Base-by-base conservation (phyloP, 768 basidiomycete genomes). In the Lactarius akahatsu region DNA sequence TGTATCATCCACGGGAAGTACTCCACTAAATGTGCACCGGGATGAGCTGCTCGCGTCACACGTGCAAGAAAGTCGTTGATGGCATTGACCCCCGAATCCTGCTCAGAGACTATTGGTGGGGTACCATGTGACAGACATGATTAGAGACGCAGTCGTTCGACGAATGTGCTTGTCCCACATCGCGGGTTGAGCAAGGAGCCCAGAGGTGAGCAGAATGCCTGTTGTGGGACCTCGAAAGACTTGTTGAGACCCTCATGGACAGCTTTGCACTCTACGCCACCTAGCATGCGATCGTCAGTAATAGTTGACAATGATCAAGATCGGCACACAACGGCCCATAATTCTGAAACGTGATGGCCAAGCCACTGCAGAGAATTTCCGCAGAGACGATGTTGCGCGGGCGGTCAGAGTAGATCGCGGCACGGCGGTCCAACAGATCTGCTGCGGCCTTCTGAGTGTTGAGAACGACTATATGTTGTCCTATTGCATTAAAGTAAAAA, bases 401-500 rank as follows among this genome's bases (percentile, higher is more conserved):
- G 11, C 68, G 61, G 28, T 59, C 68, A n/a, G 68, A 69, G 55
- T 69, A 69, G 26, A 67, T 69, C 26, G 52, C 57, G 0, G 68
- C 57, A n/a, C 61, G 60, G 28, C 68, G 68, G 41, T 73, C 74
- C 13, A 73, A 66, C 45, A 73, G 52, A 36, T 74, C 74, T 18
- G 52, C 56, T 18, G 70, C 70, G 4, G 65, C 74, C 60, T 74
- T 67, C 30, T 69, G 69, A 45, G 65, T 45, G 43, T 72, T 75
- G 58, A 75, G 62, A 16, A 75, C 64, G 23, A 75, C 57, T 5
- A 69, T 66, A 23, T 70, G 65, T 28, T 68, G 65, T 18, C 70
- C 70, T 16, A 43, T 57, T 20, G 64, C 65, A 54, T 28, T 71
- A 8, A 71, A 63, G 54, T 57, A 71, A 43, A 71, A 43, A 71